Evolutionary conservation across 1,284 basidiomycete genomes (phyloP).

Genomic region (Moesziomyces sp.): DNA sequence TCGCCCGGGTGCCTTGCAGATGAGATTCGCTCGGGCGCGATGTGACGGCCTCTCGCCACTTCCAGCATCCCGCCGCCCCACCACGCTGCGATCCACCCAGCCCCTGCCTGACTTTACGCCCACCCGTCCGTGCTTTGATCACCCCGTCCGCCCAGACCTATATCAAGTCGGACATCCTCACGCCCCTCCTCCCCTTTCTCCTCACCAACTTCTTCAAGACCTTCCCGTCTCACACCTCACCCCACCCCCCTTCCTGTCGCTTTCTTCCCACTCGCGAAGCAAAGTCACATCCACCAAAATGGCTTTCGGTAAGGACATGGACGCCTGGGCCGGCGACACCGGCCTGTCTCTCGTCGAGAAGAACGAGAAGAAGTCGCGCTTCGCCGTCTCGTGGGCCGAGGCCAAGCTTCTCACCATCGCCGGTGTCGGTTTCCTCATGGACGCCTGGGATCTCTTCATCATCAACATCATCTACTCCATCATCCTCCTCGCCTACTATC

Average conservation of each 20-base stretch:
- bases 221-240: constrained; percentile 2
- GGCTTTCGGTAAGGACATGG: constrained; percentile 62
- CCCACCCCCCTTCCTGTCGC: background rate
- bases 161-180: constrained; percentile 17
- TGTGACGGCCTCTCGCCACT: background rate
- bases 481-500: constrained; percentile 60
- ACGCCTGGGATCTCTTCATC: constrained; percentile 65
- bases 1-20: constrained; percentile 71
- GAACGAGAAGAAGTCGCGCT: constrained; percentile 46
- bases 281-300: constrained; percentile 27
- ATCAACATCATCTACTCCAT: constrained; percentile 65
- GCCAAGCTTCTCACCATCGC: constrained; percentile 62
- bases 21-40: constrained; percentile 67
- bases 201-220: constrained; percentile 8
- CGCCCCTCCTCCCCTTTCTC: background rate
- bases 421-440: constrained; percentile 65
- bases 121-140: constrained; percentile 1
- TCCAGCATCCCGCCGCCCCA: background rate
- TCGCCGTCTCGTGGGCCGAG: constrained; percentile 60
- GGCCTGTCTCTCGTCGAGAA: constrained; percentile 60
- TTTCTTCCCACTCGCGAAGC: constrained; percentile 1
- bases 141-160: constrained; percentile 13
- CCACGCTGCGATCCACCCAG: no score
- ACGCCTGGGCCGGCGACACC: constrained; percentile 56
- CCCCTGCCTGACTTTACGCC: background rate